Conservation (phyloP, 805 yeast genomes). For the Yarrowia deformans region DNA sequence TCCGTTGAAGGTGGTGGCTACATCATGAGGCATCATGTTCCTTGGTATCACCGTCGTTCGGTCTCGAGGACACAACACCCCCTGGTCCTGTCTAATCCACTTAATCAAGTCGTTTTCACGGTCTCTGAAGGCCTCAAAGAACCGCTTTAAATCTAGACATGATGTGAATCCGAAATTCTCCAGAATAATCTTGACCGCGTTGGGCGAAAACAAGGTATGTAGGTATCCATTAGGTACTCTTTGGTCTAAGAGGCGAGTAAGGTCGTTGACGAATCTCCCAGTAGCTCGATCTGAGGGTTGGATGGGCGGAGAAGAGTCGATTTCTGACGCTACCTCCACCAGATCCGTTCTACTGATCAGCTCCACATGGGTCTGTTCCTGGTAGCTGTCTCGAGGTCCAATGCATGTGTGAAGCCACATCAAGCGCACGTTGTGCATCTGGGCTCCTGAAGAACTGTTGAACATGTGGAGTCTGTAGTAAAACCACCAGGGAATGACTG, state of each 20-base stretch:
- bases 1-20: constrained; percentile 3
- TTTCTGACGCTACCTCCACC: neutral
- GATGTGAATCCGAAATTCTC: neutral
- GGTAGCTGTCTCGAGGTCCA: neutral
- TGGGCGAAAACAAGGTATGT: constrained; percentile 8
- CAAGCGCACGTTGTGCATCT: neutral
- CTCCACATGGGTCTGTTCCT: neutral
- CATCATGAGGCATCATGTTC: neutral
- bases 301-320: neutral
- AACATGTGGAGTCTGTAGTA: neutral
- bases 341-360: neutral
- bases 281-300: neutral
- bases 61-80: neutral
- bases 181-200: neutral
- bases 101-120: neutral
- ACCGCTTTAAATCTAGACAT: neutral
- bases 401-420: constrained; percentile 11
- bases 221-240: constrained; percentile 5
- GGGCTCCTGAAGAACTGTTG: neutral
- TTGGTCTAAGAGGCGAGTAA: neutral
- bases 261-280: neutral
- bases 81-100: neutral
- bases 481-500: constrained; percentile 12
- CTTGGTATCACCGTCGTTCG: neutral
- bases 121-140: neutral